phyloP scores from a whole-genome alignment of 306 rosid genomes.

The Quercus rubra region DNA sequence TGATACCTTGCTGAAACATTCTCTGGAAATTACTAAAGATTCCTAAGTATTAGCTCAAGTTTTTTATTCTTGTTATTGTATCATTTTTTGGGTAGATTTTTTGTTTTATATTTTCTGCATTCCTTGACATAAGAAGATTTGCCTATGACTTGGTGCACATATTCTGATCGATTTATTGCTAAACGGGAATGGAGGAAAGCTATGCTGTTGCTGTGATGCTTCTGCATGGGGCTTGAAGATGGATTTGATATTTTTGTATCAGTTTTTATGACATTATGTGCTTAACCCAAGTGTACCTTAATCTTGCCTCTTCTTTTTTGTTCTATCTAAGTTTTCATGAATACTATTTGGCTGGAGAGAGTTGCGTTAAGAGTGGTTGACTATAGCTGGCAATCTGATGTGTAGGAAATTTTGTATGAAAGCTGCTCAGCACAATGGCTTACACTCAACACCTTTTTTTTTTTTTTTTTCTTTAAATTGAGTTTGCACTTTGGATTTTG shows the following conservation, averaged over 20 bases:
- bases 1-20: conserved; percentile 4
- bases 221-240: neutral
- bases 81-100: neutral
- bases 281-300: neutral
- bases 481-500: too few species aligned
- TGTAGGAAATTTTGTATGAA: neutral
- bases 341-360: neutral
- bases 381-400: neutral
- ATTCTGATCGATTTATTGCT: conserved; percentile 49
- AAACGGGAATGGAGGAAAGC: neutral
- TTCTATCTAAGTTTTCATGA: neutral
- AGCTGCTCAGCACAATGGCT: neutral
- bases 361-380: neutral
- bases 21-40: neutral
- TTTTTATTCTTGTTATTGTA: neutral
- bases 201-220: conserved; percentile 7
- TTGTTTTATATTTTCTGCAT: neutral
- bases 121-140: conserved; percentile 69
- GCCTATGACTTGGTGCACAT: conserved; percentile 95
- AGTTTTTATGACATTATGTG: neutral
- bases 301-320: neutral
- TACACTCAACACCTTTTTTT: too few species aligned
- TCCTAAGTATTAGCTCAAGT: neutral
- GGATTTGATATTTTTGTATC: neutral
- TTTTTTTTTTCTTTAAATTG: too few species aligned